phyloP scores from a whole-genome alignment of 192 early-diverging fungal species.

The Radiomyces spectabilis region DNA sequence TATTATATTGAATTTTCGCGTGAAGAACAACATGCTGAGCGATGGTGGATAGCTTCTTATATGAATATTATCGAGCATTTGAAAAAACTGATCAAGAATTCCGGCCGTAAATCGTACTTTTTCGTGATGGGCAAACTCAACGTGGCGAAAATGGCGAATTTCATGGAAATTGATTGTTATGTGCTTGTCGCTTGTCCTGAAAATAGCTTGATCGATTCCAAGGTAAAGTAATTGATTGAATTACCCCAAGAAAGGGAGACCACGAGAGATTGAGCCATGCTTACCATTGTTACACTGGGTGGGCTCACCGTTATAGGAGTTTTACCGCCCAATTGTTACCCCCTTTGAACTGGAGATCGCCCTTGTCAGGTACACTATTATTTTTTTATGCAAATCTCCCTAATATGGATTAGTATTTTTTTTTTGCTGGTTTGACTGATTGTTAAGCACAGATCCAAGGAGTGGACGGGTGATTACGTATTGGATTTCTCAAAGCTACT shows the following conservation, averaged over 20 bases:
- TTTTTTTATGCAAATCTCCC: no score
- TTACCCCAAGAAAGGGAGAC: no score
- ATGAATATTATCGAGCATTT: conserved; percentile 73
- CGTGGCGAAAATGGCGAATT: conserved; percentile 94
- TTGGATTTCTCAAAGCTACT: conserved; percentile 61
- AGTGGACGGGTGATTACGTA: conserved; percentile 69
- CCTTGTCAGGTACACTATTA: conserved; percentile 36
- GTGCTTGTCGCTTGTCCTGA: conserved; percentile 93
- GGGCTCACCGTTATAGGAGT: conserved; percentile 55
- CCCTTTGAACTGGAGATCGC: conserved; percentile 89
- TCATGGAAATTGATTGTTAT: conserved; percentile 90
- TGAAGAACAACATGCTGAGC: background rate
- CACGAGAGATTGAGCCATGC: no score
- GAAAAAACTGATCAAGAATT: conserved; percentile 63
- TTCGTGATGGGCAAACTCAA: conserved; percentile 85
- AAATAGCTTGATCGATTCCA: conserved; percentile 86
- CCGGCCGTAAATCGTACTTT: conserved; percentile 60
- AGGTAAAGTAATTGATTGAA: conserved; percentile 20
- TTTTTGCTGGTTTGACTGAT: background rate
- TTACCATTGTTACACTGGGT: no score
- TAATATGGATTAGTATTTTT: background rate
- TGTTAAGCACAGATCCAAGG: conserved; percentile 41
- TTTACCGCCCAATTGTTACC: conserved; percentile 87
- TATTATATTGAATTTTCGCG: background rate
- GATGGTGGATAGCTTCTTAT: conserved; percentile 53